phyloP scores from a whole-genome alignment of 1,139 yeast genomes.

The Saccharomyces hybrid region DNA sequence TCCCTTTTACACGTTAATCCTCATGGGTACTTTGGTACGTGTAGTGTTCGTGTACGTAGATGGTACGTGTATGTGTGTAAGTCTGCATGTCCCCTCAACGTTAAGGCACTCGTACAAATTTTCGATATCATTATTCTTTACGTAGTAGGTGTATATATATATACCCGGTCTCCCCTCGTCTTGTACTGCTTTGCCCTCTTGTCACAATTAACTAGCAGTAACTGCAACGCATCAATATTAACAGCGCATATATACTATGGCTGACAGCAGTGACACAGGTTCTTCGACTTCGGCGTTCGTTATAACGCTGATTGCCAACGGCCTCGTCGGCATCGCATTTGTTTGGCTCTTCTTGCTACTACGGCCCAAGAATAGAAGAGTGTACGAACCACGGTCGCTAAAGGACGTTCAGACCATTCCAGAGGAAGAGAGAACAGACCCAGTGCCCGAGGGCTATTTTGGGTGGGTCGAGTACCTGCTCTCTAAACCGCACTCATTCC shows the following conservation, averaged over 20 bases:
- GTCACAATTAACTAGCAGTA: too few relatives aligned
- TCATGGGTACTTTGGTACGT: neutral
- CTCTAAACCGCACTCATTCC: constrained; percentile 53
- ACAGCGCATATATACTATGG: constrained; percentile 5
- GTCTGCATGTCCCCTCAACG: too few relatives aligned
- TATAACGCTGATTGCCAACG: constrained; percentile 47
- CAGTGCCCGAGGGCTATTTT: constrained; percentile 47
- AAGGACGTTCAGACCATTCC: constrained; percentile 39
- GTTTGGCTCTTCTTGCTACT: constrained; percentile 50
- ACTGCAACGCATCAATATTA: neutral
- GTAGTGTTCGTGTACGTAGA: too few relatives aligned
- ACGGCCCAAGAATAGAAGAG: constrained; percentile 58
- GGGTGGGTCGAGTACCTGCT: constrained; percentile 50
- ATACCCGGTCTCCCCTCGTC: too few relatives aligned
- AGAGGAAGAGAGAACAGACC: constrained; percentile 43
- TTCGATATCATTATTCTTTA: too few relatives aligned
- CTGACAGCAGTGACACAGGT: constrained; percentile 10
- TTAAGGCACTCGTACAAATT: too few relatives aligned
- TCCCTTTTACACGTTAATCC: neutral
- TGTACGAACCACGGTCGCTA: constrained; percentile 78
- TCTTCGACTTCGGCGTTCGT: constrained; percentile 47
- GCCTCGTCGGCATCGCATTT: constrained; percentile 51
- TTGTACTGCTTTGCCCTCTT: too few relatives aligned
- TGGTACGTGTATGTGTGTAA: neutral
- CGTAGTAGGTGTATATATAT: too few relatives aligned